Conservation (phyloP, 2,329 filamentous ascomycete species). For the Exserohilum rostratum region DNA sequence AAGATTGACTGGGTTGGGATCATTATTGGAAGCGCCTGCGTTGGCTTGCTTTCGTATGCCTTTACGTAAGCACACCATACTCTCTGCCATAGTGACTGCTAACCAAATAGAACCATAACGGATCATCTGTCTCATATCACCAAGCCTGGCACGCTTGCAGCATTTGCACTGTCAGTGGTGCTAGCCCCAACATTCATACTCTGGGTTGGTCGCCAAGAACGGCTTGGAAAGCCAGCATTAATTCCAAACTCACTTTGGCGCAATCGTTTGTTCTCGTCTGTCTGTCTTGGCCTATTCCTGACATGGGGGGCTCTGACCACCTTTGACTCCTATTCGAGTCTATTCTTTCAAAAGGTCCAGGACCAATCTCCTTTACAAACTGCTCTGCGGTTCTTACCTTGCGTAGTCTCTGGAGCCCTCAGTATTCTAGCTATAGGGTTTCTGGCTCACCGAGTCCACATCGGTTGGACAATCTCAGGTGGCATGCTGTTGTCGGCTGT, state of each 20-base stretch:
- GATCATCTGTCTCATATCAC: constrained; percentile 45
- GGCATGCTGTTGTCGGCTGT: constrained; percentile 33
- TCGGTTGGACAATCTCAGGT: constrained; percentile 51
- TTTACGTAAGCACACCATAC: background rate
- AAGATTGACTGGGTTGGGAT: constrained; percentile 47
- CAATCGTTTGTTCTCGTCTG: constrained; percentile 61
- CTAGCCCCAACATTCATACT: constrained; percentile 58
- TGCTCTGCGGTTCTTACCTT: constrained; percentile 53
- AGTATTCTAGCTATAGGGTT: constrained; percentile 56
- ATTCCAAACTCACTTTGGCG: constrained; percentile 69
- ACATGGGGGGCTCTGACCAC: constrained; percentile 41
- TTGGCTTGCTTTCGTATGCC: background rate
- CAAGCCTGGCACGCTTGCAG: constrained; percentile 52
- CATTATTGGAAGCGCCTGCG: background rate
- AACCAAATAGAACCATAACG: background rate
- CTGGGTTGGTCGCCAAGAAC: constrained; percentile 61
- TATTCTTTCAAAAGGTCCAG: constrained; percentile 54
- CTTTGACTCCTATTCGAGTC: constrained; percentile 42
- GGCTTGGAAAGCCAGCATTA: constrained; percentile 56
- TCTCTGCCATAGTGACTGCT: background rate
- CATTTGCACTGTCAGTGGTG: constrained; percentile 54
- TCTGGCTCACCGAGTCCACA: constrained; percentile 53
- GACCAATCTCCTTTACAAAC: constrained; percentile 42
- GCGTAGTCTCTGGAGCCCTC: constrained; percentile 48
- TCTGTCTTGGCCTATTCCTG: constrained; percentile 57